These are phyloP conservation scores for Euphorbia pulcherrima DNA, from an alignment of 345 rosid species.

Conservation along the genomic window DNA sequence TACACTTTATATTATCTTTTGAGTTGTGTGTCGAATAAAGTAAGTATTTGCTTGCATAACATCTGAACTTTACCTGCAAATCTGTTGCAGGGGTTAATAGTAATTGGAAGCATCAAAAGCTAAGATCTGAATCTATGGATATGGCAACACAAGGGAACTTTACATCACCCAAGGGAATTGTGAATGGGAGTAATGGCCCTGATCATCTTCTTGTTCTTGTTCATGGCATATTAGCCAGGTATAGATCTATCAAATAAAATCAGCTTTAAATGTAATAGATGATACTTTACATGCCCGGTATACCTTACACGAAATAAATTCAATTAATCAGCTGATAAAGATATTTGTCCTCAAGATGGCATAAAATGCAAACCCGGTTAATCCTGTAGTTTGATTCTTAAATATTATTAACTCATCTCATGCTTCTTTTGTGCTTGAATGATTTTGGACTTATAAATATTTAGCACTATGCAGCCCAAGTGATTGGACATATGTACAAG, in stretches of 20 bases:
- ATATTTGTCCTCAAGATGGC: background rate
- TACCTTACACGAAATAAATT: background rate
- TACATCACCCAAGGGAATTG: constrained; percentile 32
- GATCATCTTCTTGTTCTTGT: constrained; percentile 99
- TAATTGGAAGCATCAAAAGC: constrained; percentile 46
- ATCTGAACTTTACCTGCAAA: background rate
- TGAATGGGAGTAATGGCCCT: constrained; percentile 49
- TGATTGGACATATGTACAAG: constrained; percentile 93
- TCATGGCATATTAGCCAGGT: constrained; percentile 96
- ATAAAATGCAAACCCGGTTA: background rate
- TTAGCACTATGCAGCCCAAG: constrained; percentile 64
- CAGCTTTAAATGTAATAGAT: background rate
- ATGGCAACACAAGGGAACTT: constrained; percentile 45
- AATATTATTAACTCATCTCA: background rate
- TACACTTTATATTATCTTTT: background rate
- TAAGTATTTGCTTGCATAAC: background rate
- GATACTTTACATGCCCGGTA: constrained; percentile 3
- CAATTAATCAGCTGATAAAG: background rate
- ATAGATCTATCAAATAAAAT: constrained; percentile 16
- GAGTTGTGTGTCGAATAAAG: background rate
- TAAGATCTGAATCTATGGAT: constrained; percentile 62
- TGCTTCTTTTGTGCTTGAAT: background rate
- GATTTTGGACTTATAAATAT: constrained; percentile 13
- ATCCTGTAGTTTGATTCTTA: background rate
- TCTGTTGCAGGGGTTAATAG: constrained; percentile 25